Evolutionary conservation across 179 eudicot species (phyloP).

Genomic region (Silene coronaria): DNA sequence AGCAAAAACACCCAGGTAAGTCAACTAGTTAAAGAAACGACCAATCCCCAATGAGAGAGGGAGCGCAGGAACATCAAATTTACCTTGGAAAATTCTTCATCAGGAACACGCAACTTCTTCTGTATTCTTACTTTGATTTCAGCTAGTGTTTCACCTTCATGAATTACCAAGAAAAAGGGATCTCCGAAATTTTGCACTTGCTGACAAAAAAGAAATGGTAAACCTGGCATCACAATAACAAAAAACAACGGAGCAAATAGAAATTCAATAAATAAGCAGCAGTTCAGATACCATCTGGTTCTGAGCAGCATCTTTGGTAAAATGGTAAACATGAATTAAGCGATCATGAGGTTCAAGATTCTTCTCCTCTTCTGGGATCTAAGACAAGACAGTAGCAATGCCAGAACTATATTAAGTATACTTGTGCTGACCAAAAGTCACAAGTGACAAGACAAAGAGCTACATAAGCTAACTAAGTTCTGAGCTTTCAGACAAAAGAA

Average conservation of each 20-base stretch:
- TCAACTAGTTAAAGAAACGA: not conserved
- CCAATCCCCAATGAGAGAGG: not conserved
- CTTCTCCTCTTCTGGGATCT: slow-evolving; percentile 78
- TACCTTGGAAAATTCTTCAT: slow-evolving; percentile 86
- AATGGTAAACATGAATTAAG: slow-evolving; percentile 68
- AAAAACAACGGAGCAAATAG: not conserved
- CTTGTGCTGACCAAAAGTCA: not conserved
- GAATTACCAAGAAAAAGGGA: slow-evolving; percentile 72
- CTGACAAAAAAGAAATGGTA: slow-evolving; percentile 25
- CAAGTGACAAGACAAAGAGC: not conserved
- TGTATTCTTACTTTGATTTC: slow-evolving; percentile 68
- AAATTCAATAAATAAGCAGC: no score
- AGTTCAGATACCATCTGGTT: slow-evolving; percentile 41
- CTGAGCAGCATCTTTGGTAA: slow-evolving; percentile 53
- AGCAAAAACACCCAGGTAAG: not conserved
- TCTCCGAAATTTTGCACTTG: slow-evolving; percentile 79
- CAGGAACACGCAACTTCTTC: slow-evolving; percentile 64
- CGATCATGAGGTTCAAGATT: slow-evolving; percentile 62
- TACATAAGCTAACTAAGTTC: not conserved
- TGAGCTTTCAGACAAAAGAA: not conserved
- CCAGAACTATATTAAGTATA: not conserved
- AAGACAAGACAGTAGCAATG: slow-evolving; percentile 7
- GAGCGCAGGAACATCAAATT: not conserved
- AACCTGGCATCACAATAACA: not conserved
- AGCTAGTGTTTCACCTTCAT: slow-evolving; percentile 69